phyloP scores from a whole-genome alignment of 2,329 filamentous ascomycete genomes.

The Tolypocladium ophioglossoides region DNA sequence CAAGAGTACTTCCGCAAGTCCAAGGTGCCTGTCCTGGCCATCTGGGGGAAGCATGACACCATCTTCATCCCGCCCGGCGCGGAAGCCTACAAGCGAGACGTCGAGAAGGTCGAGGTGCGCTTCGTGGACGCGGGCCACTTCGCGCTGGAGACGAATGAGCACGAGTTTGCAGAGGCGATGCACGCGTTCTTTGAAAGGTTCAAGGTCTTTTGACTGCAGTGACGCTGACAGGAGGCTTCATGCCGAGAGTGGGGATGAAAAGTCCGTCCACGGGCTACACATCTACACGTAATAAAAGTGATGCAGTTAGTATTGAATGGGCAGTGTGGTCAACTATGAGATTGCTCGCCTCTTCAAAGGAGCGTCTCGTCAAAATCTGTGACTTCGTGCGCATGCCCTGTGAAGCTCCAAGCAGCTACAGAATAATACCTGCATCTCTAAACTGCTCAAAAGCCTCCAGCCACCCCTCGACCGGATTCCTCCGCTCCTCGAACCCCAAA shows the following conservation, averaged over 20 bases:
- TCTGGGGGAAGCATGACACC: constrained; percentile 47
- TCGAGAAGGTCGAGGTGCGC: constrained; percentile 34
- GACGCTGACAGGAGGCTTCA: too few relatives aligned
- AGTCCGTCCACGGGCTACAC: too few relatives aligned
- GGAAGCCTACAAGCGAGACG: constrained; percentile 41
- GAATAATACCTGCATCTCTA: constrained; percentile 27
- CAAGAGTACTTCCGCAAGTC: constrained; percentile 42
- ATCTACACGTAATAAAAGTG: too few relatives aligned
- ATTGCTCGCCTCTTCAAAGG: too few relatives aligned
- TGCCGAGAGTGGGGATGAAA: too few relatives aligned
- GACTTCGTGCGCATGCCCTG: too few relatives aligned
- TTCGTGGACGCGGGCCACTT: constrained; percentile 48
- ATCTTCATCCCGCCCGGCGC: constrained; percentile 41
- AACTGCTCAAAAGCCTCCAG: constrained; percentile 31
- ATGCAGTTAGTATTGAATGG: too few relatives aligned
- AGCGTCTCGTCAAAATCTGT: too few relatives aligned
- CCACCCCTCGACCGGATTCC: constrained; percentile 28
- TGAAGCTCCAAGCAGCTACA: constrained; percentile 1
- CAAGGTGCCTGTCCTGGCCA: constrained; percentile 41
- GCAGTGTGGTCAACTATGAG: too few relatives aligned
- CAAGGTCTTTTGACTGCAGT: neutral
- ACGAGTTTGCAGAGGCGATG: constrained; percentile 11
- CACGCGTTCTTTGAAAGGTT: constrained; percentile 4
- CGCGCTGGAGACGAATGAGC: constrained; percentile 26
- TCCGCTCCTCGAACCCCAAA: constrained; percentile 27